Conservation (phyloP, 2,329 filamentous ascomycete species). For the Monilinia polystroma region DNA sequence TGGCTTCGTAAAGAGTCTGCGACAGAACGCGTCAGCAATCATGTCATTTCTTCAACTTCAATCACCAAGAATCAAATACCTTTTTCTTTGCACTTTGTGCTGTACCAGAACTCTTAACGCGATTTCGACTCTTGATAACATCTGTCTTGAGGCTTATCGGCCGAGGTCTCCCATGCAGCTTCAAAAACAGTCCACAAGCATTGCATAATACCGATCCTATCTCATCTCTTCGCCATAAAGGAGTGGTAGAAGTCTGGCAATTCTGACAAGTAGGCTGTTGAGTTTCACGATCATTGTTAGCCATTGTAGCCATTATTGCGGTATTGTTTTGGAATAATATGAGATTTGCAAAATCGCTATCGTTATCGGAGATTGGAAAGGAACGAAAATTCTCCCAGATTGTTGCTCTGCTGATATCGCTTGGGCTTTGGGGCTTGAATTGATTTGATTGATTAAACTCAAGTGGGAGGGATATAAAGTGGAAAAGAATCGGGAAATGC, state of each 20-base stretch:
- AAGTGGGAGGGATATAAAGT: conserved; percentile 2
- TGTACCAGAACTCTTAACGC: conserved; percentile 82
- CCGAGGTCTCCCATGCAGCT: conserved; percentile 88
- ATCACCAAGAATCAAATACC: conserved; percentile 47
- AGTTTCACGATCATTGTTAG: conserved; percentile 48
- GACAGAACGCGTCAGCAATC: conserved; percentile 32
- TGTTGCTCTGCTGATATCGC: conserved; percentile 19
- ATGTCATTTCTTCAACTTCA: conserved; percentile 27
- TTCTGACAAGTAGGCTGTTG: conserved; percentile 95
- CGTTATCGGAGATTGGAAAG: conserved; percentile 24
- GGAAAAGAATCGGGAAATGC: not conserved
- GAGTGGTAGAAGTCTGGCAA: conserved; percentile 91
- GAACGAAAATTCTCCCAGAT: conserved; percentile 24
- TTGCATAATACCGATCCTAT: conserved; percentile 95
- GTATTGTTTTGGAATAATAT: conserved; percentile 8
- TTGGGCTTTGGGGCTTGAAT: conserved; percentile 2
- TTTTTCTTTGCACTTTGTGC: conserved; percentile 80
- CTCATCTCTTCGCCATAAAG: conserved; percentile 96
- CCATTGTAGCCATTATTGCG: conserved; percentile 50
- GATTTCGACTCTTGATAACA: conserved; percentile 98
- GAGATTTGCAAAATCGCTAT: conserved; percentile 25
- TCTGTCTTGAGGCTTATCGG: conserved; percentile 98
- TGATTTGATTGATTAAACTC: conserved; percentile 5
- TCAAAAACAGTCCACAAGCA: conserved; percentile 94
- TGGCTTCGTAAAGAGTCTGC: conserved; percentile 47